phyloP scores from a whole-genome alignment of 2,329 filamentous ascomycete genomes.

The Trichoderma sp. region DNA sequence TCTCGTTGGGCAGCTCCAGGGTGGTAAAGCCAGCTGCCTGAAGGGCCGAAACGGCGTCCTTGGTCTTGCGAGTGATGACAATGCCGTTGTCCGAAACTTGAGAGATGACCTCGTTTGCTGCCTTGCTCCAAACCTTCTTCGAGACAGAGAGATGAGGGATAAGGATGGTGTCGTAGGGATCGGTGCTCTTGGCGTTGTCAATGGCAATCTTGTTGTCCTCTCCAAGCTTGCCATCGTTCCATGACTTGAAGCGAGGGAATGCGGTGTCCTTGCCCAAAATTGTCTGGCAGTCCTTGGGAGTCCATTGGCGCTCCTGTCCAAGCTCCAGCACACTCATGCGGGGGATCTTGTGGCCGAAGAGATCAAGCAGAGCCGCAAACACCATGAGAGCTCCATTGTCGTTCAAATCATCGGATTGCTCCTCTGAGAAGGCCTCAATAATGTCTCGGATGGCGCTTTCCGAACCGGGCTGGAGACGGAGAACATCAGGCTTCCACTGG shows the following conservation, averaged over 20 bases:
- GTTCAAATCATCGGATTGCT: slow-evolving; percentile 13
- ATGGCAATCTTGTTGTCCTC: not conserved
- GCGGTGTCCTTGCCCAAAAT: slow-evolving; percentile 16
- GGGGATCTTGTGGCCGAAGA: slow-evolving; percentile 12
- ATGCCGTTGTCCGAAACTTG: not conserved
- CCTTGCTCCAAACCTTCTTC: not conserved
- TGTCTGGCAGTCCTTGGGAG: not conserved
- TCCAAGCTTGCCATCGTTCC: slow-evolving; percentile 2
- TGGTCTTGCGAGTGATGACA: not conserved
- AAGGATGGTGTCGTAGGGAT: not conserved
- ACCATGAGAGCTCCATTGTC: slow-evolving; percentile 6
- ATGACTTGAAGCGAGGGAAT: not conserved
- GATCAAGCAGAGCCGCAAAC: slow-evolving; percentile 2
- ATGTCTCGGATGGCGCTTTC: not conserved
- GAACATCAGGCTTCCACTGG: slow-evolving; percentile 12
- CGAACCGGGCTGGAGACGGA: slow-evolving; percentile 9
- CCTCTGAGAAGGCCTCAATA: not conserved
- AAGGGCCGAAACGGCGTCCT: not conserved
- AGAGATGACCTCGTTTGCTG: not conserved
- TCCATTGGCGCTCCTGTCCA: not conserved
- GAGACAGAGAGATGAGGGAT: slow-evolving; percentile 13
- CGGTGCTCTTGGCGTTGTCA: not conserved
- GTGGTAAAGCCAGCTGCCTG: not conserved
- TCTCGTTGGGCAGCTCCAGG: not conserved
- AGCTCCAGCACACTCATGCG: slow-evolving; percentile 18